Percentiles rank a stretch among this genome's conserved stretches.
phyloP scores from a whole-genome alignment of 805 yeast species.

The Monosporozyma yasuniensis region DNA sequence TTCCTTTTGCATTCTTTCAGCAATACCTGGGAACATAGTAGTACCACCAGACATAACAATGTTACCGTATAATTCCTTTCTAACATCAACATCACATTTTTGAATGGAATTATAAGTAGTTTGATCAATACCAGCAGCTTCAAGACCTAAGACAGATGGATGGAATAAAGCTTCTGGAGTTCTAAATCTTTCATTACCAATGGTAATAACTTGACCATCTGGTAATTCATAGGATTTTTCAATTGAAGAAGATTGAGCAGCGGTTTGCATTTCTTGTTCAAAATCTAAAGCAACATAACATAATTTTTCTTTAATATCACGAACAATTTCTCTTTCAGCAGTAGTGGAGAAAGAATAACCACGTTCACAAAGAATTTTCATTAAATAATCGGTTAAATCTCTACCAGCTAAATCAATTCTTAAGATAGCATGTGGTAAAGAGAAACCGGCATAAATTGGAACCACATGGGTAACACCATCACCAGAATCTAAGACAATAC shows the following conservation, averaged over 20 bases:
- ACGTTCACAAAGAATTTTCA: constrained; percentile 97
- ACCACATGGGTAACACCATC: constrained; percentile 99
- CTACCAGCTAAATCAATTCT: constrained; percentile 99
- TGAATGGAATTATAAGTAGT: constrained; percentile 66
- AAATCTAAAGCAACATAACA: constrained; percentile 98
- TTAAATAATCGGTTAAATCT: constrained; percentile 97
- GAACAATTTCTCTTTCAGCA: constrained; percentile 95
- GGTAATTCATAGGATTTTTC: constrained; percentile 99
- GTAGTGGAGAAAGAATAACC: constrained; percentile 98
- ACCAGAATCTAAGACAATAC: constrained; percentile 99
- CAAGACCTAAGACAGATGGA: constrained; percentile 83
- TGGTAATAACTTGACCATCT: constrained; percentile 98
- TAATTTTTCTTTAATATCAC: constrained; percentile 90
- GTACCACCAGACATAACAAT: constrained; percentile 99
- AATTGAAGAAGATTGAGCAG: constrained; percentile 94
- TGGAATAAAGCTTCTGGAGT: constrained; percentile 99
- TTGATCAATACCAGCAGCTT: constrained; percentile 99
- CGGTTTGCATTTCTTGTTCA: constrained; percentile 99
- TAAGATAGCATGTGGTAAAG: constrained; percentile 96
- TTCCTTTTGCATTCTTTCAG: constrained; percentile 99
- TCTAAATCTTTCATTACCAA: constrained; percentile 99
- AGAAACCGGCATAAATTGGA: constrained; percentile 99
- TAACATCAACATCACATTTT: constrained; percentile 98
- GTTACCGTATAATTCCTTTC: constrained; percentile 98
- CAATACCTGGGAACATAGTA: constrained; percentile 99